Evolutionary conservation across 306 rosid species (phyloP).

Genomic region (Comarum palustre): DNA sequence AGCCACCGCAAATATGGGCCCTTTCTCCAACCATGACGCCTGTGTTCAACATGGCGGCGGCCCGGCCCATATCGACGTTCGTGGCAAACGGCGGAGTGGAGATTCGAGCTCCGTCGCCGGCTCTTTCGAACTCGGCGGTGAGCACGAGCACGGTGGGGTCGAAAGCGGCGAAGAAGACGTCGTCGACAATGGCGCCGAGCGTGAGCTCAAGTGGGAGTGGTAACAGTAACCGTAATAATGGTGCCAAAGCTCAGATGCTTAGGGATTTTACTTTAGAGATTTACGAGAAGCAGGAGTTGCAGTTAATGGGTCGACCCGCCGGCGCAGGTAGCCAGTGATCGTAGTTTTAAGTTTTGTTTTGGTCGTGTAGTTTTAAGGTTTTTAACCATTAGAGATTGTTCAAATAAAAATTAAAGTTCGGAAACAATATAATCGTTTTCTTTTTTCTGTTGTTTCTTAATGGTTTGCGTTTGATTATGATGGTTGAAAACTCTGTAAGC

Average conservation of each 20-base stretch:
- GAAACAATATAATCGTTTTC: neutral
- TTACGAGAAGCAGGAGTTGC: constrained; percentile 44
- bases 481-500: neutral
- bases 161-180: constrained; percentile 32
- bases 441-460: neutral
- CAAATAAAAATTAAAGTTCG: neutral
- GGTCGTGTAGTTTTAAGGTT: too few species aligned
- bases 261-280: constrained; percentile 43
- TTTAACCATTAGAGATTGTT: constrained; percentile 8
- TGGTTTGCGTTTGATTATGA: too few species aligned
- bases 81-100: constrained; percentile 2
- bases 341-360: constrained; percentile 12
- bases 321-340: constrained; percentile 14
- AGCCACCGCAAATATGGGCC: constrained; percentile 55
- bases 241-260: constrained; percentile 35
- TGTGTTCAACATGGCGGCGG: constrained; percentile 40
- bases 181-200: constrained; percentile 57
- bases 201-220: constrained; percentile 34
- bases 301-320: constrained; percentile 34
- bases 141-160: constrained; percentile 50
- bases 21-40: constrained; percentile 45
- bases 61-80: constrained; percentile 41
- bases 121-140: constrained; percentile 34
- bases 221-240: neutral
- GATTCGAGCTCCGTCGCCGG: neutral